Conservation (phyloP, 2,329 filamentous ascomycete genomes). For the Alternaria atra region DNA sequence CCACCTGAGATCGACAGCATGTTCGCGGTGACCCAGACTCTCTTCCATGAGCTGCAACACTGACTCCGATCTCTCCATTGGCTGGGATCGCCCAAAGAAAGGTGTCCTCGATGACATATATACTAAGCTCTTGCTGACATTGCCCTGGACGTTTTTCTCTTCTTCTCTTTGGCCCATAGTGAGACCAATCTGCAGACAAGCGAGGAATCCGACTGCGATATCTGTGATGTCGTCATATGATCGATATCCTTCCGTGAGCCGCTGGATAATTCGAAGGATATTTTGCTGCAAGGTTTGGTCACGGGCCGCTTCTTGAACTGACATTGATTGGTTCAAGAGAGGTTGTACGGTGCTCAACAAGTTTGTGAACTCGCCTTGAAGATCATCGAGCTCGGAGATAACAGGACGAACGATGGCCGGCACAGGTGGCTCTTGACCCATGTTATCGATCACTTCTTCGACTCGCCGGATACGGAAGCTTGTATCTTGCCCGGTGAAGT, state of each 20-base stretch:
- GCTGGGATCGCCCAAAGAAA: slow-evolving; percentile 39
- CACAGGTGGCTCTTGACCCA: slow-evolving; percentile 73
- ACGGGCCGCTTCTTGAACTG: slow-evolving; percentile 33
- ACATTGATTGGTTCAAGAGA: slow-evolving; percentile 35
- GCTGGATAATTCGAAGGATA: slow-evolving; percentile 73
- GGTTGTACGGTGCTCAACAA: slow-evolving; percentile 61
- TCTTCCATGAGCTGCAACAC: slow-evolving; percentile 30
- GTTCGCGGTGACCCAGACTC: slow-evolving; percentile 29
- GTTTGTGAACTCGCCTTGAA: slow-evolving; percentile 86
- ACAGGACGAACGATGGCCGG: slow-evolving; percentile 76
- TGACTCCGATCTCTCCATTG: slow-evolving; percentile 24
- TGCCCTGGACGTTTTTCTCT: slow-evolving; percentile 23
- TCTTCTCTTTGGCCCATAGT: slow-evolving; percentile 58
- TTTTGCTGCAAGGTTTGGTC: slow-evolving; percentile 60
- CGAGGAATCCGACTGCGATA: slow-evolving; percentile 80
- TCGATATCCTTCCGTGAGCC: slow-evolving; percentile 74
- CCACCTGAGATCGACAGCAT: slow-evolving; percentile 47
- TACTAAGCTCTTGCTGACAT: slow-evolving; percentile 28
- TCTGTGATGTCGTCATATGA: slow-evolving; percentile 86
- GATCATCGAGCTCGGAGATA: slow-evolving; percentile 70
- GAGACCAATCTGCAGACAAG: slow-evolving; percentile 79
- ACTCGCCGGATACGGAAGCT: slow-evolving; percentile 73
- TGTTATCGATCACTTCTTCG: slow-evolving; percentile 66
- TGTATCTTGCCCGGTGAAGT: slow-evolving; percentile 72
- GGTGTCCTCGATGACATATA: slow-evolving; percentile 43